phyloP scores from a whole-genome alignment of 2,329 filamentous ascomycete genomes.

The Colletotrichum chrysophilum region DNA sequence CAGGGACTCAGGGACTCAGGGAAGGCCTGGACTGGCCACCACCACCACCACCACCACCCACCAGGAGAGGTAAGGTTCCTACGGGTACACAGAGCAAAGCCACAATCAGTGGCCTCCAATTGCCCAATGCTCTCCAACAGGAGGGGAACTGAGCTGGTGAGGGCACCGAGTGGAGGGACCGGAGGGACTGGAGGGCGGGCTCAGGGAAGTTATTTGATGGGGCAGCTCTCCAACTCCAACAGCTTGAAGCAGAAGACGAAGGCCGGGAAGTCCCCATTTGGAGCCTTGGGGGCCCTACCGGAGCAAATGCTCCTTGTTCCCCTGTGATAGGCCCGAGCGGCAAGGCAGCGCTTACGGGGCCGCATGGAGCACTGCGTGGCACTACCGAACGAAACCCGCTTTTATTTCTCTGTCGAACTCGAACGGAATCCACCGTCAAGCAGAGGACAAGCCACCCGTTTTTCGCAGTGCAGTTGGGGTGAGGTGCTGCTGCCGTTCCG shows the following conservation, averaged over 20 bases:
- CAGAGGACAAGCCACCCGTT: not conserved
- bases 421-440: not conserved
- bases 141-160: not conserved
- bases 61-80: not conserved
- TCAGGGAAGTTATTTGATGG: not conserved
- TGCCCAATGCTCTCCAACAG: not conserved
- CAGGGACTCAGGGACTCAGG: not conserved
- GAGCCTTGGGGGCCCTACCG: constrained; percentile 2
- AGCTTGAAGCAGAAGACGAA: not conserved
- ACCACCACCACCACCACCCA: not conserved
- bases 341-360: constrained; percentile 20
- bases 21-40: not conserved
- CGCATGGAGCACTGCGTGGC: constrained; percentile 13
- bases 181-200: not conserved
- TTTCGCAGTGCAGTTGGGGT: not conserved
- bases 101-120: not conserved
- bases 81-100: not conserved
- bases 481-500: not conserved
- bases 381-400: constrained; percentile 3
- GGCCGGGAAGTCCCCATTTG: not conserved
- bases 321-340: constrained; percentile 18
- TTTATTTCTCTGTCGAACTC: not conserved
- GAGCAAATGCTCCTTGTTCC: constrained; percentile 19
- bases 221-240: constrained; percentile 2
- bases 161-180: not conserved